phyloP scores from a whole-genome alignment of 2,329 filamentous ascomycete genomes.

The Lasiodiplodia sp. region DNA sequence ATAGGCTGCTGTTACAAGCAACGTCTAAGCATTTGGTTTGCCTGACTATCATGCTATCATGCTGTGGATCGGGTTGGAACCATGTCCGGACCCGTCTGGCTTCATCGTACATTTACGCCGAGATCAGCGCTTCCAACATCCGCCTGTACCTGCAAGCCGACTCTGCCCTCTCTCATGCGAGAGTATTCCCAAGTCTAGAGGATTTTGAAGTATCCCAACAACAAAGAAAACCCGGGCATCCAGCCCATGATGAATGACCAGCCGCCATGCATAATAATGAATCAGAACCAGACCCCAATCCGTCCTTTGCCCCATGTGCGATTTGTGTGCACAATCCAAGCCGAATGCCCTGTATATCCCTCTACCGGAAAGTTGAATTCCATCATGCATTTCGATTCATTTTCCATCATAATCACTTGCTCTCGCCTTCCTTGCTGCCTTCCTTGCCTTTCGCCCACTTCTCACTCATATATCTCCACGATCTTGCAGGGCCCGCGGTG shows the following conservation, averaged over 20 bases:
- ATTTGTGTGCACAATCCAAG: background rate
- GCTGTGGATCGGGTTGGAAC: background rate
- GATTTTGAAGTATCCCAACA: background rate
- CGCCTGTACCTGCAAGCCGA: background rate
- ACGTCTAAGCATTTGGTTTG: background rate
- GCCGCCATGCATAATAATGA: background rate
- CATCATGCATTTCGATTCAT: background rate
- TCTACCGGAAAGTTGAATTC: constrained; percentile 15
- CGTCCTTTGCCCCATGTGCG: background rate
- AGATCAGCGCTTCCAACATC: background rate
- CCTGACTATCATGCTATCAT: background rate
- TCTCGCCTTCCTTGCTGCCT: constrained; percentile 23
- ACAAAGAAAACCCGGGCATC: background rate
- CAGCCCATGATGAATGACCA: background rate
- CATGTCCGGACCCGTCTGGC: background rate
- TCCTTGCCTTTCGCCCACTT: constrained; percentile 63
- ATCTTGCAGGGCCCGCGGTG: constrained; percentile 76
- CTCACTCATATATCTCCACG: constrained; percentile 79
- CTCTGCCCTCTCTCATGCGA: background rate
- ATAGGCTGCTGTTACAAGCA: background rate
- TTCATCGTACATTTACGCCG: background rate
- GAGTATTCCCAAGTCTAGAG: constrained; percentile 14
- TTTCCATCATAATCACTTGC: constrained; percentile 1
- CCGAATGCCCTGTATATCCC: background rate
- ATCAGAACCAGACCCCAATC: background rate